Evolutionary conservation across 2,329 filamentous ascomycete species (phyloP).

Genomic region (Gaeumannomyces tritici): DNA sequence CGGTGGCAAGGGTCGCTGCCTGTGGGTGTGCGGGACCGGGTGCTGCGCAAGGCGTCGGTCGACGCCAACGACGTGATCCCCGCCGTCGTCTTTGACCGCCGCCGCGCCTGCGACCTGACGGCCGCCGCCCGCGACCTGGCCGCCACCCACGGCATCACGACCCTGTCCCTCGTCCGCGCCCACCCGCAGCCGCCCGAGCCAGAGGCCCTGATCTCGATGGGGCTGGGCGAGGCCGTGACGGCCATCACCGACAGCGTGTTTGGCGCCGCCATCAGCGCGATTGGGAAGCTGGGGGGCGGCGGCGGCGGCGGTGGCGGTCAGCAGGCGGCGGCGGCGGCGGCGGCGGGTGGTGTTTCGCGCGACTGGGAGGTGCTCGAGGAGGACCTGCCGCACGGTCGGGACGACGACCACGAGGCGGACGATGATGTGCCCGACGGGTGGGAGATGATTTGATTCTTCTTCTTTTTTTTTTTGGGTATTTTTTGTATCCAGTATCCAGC

Average conservation of each 20-base stretch:
- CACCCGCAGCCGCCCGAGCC: neutral
- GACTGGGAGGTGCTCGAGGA: neutral
- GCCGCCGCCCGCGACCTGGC: neutral
- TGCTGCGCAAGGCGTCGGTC: slow-evolving; percentile 6
- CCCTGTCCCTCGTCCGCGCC: neutral
- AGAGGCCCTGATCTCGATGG: neutral
- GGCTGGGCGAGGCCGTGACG: neutral
- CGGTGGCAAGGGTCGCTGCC: neutral
- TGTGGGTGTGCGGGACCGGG: neutral
- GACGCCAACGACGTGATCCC: slow-evolving; percentile 6
- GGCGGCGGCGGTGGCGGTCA: too few species aligned
- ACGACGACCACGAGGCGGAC: neutral
- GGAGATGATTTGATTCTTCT: neutral
- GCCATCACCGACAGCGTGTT: neutral
- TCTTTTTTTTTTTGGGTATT: too few species aligned
- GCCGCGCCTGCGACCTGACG: neutral
- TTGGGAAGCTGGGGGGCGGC: neutral
- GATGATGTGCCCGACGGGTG: neutral
- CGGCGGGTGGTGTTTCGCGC: neutral
- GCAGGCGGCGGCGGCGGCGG: neutral
- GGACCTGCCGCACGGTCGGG: neutral
- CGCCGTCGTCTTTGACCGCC: slow-evolving; percentile 1
- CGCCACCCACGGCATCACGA: neutral
- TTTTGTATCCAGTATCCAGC: too few species aligned
- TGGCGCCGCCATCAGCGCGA: neutral